These are phyloP conservation scores for Dalbergia oliveri DNA, from an alignment of 306 rosid genomes.

Conservation along the genomic window DNA sequence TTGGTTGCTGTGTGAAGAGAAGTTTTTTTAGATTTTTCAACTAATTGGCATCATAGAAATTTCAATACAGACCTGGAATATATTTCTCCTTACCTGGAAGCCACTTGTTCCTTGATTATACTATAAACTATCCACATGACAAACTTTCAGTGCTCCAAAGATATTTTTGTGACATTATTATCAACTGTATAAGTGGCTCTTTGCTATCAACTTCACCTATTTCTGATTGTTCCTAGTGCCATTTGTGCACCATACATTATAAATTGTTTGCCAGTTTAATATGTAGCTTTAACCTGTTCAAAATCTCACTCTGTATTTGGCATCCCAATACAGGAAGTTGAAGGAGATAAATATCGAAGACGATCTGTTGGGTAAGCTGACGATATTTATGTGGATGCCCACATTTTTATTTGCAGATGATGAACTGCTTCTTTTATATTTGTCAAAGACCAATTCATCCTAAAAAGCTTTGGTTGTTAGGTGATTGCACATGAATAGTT, in stretches of 20 bases:
- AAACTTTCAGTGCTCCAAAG: constrained; percentile 32
- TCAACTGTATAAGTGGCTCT: background rate
- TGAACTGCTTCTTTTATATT: constrained; percentile 27
- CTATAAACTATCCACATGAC: background rate
- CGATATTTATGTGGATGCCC: constrained; percentile 30
- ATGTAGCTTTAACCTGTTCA: constrained; percentile 13
- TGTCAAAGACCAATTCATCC: constrained; percentile 36
- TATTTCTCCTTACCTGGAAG: constrained; percentile 12
- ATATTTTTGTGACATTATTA: constrained; percentile 14
- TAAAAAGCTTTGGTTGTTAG: constrained; percentile 32
- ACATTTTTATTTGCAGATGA: constrained; percentile 23
- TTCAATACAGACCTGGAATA: background rate
- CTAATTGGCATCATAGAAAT: constrained; percentile 18
- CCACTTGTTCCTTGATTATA: constrained; percentile 5
- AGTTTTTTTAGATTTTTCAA: background rate
- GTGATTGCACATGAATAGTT: constrained; percentile 12
- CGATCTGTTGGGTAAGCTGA: constrained; percentile 73
- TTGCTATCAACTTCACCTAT: constrained; percentile 26
- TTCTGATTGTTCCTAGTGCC: constrained; percentile 28
- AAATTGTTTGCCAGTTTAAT: constrained; percentile 18
- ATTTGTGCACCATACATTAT: constrained; percentile 19
- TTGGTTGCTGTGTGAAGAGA: constrained; percentile 25
- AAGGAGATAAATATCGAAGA: constrained; percentile 53
- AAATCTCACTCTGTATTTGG: constrained; percentile 39
- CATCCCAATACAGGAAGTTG: constrained; percentile 58